phyloP scores from a whole-genome alignment of 805 yeast genomes.

The Scheffersomyces coipomensis region DNA sequence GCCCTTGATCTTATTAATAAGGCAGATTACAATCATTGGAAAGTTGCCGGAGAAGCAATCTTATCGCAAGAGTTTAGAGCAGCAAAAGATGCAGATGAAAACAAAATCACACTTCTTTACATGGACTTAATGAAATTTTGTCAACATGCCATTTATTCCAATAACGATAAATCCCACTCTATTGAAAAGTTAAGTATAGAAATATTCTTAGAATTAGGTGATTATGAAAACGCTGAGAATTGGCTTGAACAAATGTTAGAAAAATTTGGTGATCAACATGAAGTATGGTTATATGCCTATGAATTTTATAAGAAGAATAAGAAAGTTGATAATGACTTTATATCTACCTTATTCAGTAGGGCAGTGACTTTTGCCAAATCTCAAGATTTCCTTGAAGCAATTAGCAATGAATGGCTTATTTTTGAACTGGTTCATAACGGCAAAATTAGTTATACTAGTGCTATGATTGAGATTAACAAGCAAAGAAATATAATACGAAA shows the following conservation, averaged over 20 bases:
- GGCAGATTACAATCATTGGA: constrained; percentile 30
- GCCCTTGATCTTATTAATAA: constrained; percentile 13
- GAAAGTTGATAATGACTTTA: constrained; percentile 18
- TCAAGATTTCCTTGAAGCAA: constrained; percentile 52
- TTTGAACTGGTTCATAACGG: constrained; percentile 36
- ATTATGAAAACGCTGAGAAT: constrained; percentile 23
- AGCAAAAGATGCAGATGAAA: constrained; percentile 1
- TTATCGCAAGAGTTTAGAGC: constrained; percentile 12
- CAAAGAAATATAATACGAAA: constrained; percentile 9
- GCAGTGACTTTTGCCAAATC: constrained; percentile 24
- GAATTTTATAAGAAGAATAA: constrained; percentile 32
- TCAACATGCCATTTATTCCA: constrained; percentile 20
- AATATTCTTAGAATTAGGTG: constrained; percentile 27
- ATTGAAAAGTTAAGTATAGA: constrained; percentile 43
- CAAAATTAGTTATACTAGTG: constrained; percentile 13
- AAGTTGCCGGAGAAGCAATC: constrained; percentile 22
- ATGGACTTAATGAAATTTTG: constrained; percentile 20
- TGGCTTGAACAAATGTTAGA: constrained; percentile 20
- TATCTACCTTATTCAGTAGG: constrained; percentile 25
- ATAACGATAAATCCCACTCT: constrained; percentile 37
- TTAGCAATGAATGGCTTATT: constrained; percentile 43
- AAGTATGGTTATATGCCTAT: constrained; percentile 46
- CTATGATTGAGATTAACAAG: constrained; percentile 22
- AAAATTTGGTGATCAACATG: constrained; percentile 32
- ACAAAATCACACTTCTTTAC: constrained; percentile 7